These are phyloP conservation scores for Stephania japonica DNA, from an alignment of 164 flowering plant genomes.

Conservation along the genomic window DNA sequence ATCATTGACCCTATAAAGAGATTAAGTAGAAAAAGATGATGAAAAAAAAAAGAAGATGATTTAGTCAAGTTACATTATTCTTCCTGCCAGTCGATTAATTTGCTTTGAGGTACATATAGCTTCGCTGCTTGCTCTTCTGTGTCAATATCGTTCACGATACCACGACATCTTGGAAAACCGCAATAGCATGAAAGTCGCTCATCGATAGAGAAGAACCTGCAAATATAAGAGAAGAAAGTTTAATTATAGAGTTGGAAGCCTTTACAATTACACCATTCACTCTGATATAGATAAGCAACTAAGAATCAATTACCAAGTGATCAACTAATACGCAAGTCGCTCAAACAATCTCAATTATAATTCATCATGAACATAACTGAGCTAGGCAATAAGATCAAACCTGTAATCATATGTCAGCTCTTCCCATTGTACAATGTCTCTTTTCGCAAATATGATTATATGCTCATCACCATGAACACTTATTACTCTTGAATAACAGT, in stretches of 20 bases:
- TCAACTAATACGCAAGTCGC: too few relatives aligned
- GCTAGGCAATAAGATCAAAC: conserved; percentile 26
- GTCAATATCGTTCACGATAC: conserved; percentile 84
- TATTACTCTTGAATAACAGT: conserved; percentile 93
- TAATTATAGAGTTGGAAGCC: conserved; percentile 4
- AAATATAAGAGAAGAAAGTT: conserved; percentile 4
- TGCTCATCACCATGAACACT: conserved; percentile 81
- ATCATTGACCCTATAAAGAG: background rate
- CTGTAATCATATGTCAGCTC: conserved; percentile 98
- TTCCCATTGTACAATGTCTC: conserved; percentile 90
- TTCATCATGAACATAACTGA: background rate
- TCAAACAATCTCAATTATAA: too few relatives aligned
- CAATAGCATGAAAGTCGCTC: conserved; percentile 81
- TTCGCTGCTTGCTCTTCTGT: conserved; percentile 66
- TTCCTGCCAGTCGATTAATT: conserved; percentile 61
- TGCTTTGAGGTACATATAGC: conserved; percentile 60
- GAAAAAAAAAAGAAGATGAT: background rate
- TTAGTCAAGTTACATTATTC: conserved; percentile 22
- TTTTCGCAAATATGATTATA: conserved; percentile 94
- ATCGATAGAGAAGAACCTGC: conserved; percentile 78
- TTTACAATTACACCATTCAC: too few relatives aligned
- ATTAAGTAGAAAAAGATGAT: background rate
- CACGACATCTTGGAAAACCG: conserved; percentile 89
- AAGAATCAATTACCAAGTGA: too few relatives aligned
- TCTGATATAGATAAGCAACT: too few relatives aligned